Evolutionary conservation across 2,329 filamentous ascomycete genomes (phyloP).

Genomic region (Hypocreales sp.): DNA sequence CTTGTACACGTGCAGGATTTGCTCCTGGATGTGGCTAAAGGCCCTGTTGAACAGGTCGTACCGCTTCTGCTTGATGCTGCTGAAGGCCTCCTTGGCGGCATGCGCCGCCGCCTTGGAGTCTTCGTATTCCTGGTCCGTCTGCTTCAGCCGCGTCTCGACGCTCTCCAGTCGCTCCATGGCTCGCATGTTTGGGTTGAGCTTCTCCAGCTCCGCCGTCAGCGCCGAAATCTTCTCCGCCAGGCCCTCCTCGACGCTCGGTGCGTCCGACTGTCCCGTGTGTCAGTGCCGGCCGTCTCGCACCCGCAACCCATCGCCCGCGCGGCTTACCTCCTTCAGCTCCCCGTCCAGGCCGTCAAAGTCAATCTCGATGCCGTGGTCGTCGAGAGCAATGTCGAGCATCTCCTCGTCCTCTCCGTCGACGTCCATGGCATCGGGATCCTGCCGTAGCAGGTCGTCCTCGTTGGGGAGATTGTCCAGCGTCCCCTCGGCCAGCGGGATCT

Average conservation of each 20-base stretch:
- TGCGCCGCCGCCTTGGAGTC: conserved; percentile 62
- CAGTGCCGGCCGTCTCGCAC: conserved; percentile 13
- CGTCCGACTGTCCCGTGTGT: conserved; percentile 46
- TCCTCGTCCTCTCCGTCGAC: conserved; percentile 55
- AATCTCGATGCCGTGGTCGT: conserved; percentile 84
- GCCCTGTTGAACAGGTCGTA: conserved; percentile 91
- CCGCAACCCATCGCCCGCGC: no score
- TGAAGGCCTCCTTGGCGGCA: conserved; percentile 68
- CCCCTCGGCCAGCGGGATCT: conserved; percentile 59
- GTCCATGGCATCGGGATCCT: conserved; percentile 83
- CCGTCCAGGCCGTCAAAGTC: conserved; percentile 73
- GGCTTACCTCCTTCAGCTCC: conserved; percentile 59
- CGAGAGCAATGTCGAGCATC: conserved; percentile 48
- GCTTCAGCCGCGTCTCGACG: conserved; percentile 67
- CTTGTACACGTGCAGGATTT: conserved; percentile 87
- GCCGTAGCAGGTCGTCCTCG: conserved; percentile 62
- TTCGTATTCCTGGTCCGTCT: conserved; percentile 81
- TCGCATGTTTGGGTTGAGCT: conserved; percentile 92
- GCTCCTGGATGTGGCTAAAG: conserved; percentile 85
- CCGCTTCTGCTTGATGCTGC: conserved; percentile 64
- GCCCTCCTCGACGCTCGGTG: conserved; percentile 55
- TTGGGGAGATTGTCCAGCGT: conserved; percentile 80
- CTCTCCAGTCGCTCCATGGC: conserved; percentile 82
- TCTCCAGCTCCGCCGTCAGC: conserved; percentile 69
- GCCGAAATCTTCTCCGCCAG: conserved; percentile 64